Evolutionary conservation across 2,329 filamentous ascomycete species (phyloP).

Genomic region (Westerdykella ornata): DNA sequence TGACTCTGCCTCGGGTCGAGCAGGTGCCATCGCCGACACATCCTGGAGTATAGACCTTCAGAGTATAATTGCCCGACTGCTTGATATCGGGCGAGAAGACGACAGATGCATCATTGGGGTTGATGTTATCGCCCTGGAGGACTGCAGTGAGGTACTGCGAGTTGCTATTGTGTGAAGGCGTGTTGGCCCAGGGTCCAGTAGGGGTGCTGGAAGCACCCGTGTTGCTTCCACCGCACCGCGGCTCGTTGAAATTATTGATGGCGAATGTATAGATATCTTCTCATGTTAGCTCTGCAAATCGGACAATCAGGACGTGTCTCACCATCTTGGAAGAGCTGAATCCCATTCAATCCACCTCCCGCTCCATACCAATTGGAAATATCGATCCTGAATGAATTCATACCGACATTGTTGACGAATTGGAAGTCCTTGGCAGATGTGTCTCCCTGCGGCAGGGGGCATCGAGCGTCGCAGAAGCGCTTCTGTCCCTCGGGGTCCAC

Average conservation of each 20-base stretch:
- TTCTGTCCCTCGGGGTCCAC: slow-evolving; percentile 65
- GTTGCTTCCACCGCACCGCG: slow-evolving; percentile 62
- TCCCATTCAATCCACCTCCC: slow-evolving; percentile 77
- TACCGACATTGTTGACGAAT: slow-evolving; percentile 87
- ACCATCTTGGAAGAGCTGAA: slow-evolving; percentile 77
- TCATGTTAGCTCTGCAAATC: slow-evolving; percentile 4
- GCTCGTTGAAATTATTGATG: slow-evolving; percentile 81
- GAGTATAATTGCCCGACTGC: slow-evolving; percentile 83
- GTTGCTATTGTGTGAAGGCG: slow-evolving; percentile 60
- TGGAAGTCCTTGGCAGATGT: slow-evolving; percentile 77
- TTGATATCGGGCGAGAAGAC: slow-evolving; percentile 78
- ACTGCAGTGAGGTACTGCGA: slow-evolving; percentile 70
- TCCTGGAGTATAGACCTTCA: slow-evolving; percentile 88
- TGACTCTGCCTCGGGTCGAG: slow-evolving; percentile 67
- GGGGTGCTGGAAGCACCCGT: slow-evolving; percentile 58
- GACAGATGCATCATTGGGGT: slow-evolving; percentile 58
- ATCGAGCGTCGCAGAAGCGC: slow-evolving; percentile 69
- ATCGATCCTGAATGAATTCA: slow-evolving; percentile 79
- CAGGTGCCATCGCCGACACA: slow-evolving; percentile 78
- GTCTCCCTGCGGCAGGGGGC: slow-evolving; percentile 69
- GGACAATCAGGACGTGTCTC: slow-evolving; percentile 17
- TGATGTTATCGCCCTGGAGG: slow-evolving; percentile 51
- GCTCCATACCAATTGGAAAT: slow-evolving; percentile 80
- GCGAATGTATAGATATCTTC: slow-evolving; percentile 76
- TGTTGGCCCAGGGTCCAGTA: slow-evolving; percentile 68